Base-by-base conservation (phyloP, 169 alveolate genomes). In the Eimeria tenella region DNA sequence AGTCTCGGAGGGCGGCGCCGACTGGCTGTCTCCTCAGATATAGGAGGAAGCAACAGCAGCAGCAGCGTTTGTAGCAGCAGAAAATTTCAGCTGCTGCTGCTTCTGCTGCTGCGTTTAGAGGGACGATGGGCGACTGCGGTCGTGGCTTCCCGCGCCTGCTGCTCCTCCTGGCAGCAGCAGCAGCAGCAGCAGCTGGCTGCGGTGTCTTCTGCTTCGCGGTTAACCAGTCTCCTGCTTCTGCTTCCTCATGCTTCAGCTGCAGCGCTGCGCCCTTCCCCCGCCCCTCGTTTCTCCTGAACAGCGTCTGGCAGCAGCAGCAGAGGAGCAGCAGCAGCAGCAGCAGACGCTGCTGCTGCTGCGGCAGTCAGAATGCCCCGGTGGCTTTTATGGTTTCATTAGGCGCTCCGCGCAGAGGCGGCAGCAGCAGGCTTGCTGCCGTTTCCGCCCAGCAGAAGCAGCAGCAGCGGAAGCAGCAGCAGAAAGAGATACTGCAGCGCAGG, bases 381-480 rank as follows among this genome's bases (percentile, higher is more conserved):
- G 21, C 42, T 68, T 68, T 68, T 15, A 68, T 68, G 17, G 5
- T 11, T 15, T 68, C 77, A 23, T 23, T 50, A 68, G 9, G 49
- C 77, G 21, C 53, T 68, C 50, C 25, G 42, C 77, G 17, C 83
- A 31, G 82, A 11, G 23, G 11, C 25, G 19, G 87, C 87, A 50
- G 70, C 68, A 79, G 88, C 88, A 79, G 88, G n/a, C 52, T 79
- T 23, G 88, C 88, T 79, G 88, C 88, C n/a, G 55, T 55, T n/a
- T 79, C 88, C n/a, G 7, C 88, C 15, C 88, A 79, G 55, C 70
- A 79, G 53, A 79, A 79, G 71, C 71, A 79, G 88, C 55, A 79
- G 88, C 71, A 53, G 88, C 88, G 71, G 88, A 17, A 79, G 88
- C 11, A 79, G 88, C 65, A 79, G n/a, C 71, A 79, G 71, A 79